A percentile compares a stretch with the other conserved stretches of the same genome.
Conservation (phyloP, 2,329 filamentous ascomycete genomes). For the Penicillium psychrosexuale region DNA sequence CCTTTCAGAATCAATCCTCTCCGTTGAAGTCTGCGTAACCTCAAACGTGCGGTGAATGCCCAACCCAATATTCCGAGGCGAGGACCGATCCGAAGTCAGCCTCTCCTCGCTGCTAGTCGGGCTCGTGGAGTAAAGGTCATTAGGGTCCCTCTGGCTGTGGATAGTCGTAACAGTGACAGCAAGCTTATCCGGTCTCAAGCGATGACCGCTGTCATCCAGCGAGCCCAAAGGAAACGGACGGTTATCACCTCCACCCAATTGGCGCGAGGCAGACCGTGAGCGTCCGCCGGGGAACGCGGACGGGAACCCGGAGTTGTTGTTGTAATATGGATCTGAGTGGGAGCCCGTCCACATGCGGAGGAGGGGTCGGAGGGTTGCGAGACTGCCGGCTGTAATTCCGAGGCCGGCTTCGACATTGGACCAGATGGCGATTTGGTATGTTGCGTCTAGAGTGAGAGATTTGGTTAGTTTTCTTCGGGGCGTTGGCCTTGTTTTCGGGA, state of each 20-base stretch:
- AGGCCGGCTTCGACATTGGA: constrained; percentile 36
- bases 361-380: constrained; percentile 50
- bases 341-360: constrained; percentile 35
- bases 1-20: constrained; percentile 13
- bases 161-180: constrained; percentile 31
- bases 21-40: constrained; percentile 25
- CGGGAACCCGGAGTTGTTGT: constrained; percentile 22
- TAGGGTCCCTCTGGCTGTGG: constrained; percentile 21
- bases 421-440: constrained; percentile 45
- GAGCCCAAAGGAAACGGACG: constrained; percentile 27
- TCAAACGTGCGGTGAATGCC: constrained; percentile 32
- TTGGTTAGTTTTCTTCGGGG: neutral
- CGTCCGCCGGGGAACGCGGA: neutral
- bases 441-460: constrained; percentile 32
- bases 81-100: constrained; percentile 20
- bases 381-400: constrained; percentile 46
- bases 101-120: constrained; percentile 30
- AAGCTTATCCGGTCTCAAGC: constrained; percentile 30
- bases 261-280: constrained; percentile 18
- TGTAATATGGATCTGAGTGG: constrained; percentile 17
- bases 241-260: constrained; percentile 14
- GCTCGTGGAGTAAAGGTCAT: constrained; percentile 19
- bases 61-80: constrained; percentile 21
- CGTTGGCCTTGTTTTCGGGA: neutral
- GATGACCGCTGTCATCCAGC: constrained; percentile 18